Base-by-base conservation (phyloP, 306 rosid species). In the Citrullus colocynthis region DNA sequence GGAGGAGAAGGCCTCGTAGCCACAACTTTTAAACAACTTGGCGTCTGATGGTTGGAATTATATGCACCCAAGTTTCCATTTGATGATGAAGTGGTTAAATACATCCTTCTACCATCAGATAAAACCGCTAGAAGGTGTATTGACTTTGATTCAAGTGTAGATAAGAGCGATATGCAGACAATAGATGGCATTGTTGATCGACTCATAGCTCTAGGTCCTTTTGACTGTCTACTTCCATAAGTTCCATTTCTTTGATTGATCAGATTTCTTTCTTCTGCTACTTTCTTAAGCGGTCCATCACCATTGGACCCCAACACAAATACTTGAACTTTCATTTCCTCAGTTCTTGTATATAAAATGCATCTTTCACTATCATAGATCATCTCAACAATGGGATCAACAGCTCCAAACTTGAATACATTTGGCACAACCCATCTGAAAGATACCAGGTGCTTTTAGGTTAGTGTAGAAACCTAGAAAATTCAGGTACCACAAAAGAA, bases 1-100 rank as follows among this genome's bases (percentile, higher is more conserved):
- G 97, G 97, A 82, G 98, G 97, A 87, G 98, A 90, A 82, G 98
- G 98, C 86, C 98, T 89, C 1, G 97, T 92, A 34, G 99, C 83
- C 60, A 95, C 97, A 84, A 95, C 93, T 84, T 92, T 95, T 78
- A 95, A 86, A 83, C 97, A 90, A 81, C 89, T 90, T 62, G 97
- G 97, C 82, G 85, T 89, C 55, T 86, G 88, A 82, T 80, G 95
- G 79, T 82, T 87, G 41, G 85, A 80, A 86, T 82, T 89, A 83
- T 92, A 95, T 66, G 92, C 96, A 77, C 87, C 85, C 85, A 90
- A 74, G 86, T 85, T 89, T 81, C 97, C 97, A 75, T 90, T 89
- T 82, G 96, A 90, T 58, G 97, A 87, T 83, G 97, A 90, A 42
- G 99, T 95, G 64, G 99, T 92, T 41, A 95, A 89, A 82, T 92